Evolutionary conservation across 208 protist genomes (phyloP), one percentile per base, ranked within the genome.

Genomic region (Spironucleus salmonicida): DNA sequence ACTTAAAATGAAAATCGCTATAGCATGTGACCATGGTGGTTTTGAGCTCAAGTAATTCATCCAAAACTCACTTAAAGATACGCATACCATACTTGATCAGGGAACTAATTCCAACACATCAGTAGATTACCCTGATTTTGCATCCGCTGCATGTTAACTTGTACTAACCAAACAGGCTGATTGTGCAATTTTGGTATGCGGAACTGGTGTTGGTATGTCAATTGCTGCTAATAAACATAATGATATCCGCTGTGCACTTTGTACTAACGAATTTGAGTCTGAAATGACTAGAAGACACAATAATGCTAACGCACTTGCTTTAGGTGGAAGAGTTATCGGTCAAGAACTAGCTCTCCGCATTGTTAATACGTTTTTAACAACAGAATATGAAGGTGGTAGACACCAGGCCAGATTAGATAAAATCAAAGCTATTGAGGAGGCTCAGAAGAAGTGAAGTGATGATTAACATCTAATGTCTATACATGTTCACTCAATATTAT

Each of bases 71-170:
- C 49, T 62, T 82, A 15, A 27, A 57, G 26, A 82, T n/a, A 30
- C 32, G 13, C 15, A 76, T 58, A 58, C 53, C n/a, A 58, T 80
- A 23, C 11, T 62, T 78, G 57, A 57, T 69, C 11, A 7, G n/a
- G 19, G 29, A 9, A 64, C 11, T 9, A n/a, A 74, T 74, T 64
- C 41, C 30, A 41, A 13, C 45, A 19, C 34, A 1, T 61, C 7
- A 64, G 85, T 89, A 29, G 92, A 95, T 86, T 95, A 95, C 82
- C 92, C 92, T 27, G 90, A 93, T 82, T 89, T 88, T 75, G 91
- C 91, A 45, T 59, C 62, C 13, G 67, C 76, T 27, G 86, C 89
- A 11, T 86, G 84, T 77, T 77, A 82, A 58, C 82, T 83, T 59
- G 87, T 93, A 30, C 4, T 35, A 29, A 11, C 30, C 42, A 13